These are phyloP conservation scores for Pestalotiopsis sp. DNA, from an alignment of 2,329 filamentous ascomycete genomes.

Conservation along the genomic window DNA sequence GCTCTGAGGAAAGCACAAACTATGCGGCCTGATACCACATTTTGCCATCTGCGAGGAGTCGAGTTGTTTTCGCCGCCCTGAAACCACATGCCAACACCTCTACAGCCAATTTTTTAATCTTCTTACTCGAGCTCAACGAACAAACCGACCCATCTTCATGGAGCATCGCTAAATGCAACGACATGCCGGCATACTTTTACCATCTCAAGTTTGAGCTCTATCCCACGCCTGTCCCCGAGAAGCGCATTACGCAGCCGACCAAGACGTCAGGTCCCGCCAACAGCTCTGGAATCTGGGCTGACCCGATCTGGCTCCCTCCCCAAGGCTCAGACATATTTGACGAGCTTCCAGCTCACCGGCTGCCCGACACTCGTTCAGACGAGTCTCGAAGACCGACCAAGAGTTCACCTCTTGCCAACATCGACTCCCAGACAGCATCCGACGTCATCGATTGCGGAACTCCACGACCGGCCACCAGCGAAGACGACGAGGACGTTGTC, in stretches of 20 bases:
- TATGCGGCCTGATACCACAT: constrained; percentile 19
- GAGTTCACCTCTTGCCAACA: constrained; percentile 10
- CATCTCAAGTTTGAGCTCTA: constrained; percentile 71
- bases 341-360: constrained; percentile 44
- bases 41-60: constrained; percentile 14
- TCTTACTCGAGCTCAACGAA: background rate
- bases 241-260: background rate
- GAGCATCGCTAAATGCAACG: constrained; percentile 12
- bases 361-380: background rate
- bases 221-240: constrained; percentile 43
- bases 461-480: constrained; percentile 35
- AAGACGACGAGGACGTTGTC: constrained; percentile 38
- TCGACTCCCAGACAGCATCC: constrained; percentile 18
- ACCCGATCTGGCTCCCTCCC: constrained; percentile 53
- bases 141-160: background rate
- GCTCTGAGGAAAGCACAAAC: constrained; percentile 6
- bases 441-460: constrained; percentile 55
- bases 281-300: constrained; percentile 14
- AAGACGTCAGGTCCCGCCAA: constrained; percentile 12
- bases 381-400: background rate
- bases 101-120: background rate
- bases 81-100: constrained; percentile 9
- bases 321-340: constrained; percentile 56
- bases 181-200: constrained; percentile 66
- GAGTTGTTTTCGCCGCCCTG: constrained; percentile 25